Evolutionary conservation across 1,284 basidiomycete species (phyloP).

Genomic region (Apiotrichum gracile): DNA sequence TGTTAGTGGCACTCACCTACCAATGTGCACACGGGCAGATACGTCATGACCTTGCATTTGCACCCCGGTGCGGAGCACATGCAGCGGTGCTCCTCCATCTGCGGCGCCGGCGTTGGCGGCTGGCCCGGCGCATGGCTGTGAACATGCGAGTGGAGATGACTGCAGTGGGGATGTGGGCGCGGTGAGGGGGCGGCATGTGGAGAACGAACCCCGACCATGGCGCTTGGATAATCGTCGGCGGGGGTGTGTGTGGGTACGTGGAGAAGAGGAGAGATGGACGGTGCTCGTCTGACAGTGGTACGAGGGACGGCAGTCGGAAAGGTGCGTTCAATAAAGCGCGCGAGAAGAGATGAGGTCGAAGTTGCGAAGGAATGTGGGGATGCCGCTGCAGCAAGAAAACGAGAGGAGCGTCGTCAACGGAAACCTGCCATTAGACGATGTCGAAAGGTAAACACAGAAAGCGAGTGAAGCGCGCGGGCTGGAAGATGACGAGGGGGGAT

Average conservation of each 20-base stretch:
- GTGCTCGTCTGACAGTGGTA: background rate
- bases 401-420: background rate
- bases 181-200: background rate
- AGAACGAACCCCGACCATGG: background rate
- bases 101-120: constrained; percentile 1
- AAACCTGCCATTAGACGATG: background rate
- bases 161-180: background rate
- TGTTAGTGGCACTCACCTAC: constrained; percentile 7
- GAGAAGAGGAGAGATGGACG: background rate
- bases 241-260: background rate
- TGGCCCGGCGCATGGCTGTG: background rate
- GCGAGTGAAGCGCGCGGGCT: too few relatives aligned
- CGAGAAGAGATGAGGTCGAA: background rate
- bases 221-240: background rate
- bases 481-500: background rate
- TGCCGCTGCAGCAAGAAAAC: background rate
- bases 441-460: background rate
- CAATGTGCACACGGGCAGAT: constrained; percentile 12
- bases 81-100: constrained; percentile 16
- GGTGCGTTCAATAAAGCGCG: background rate
- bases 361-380: background rate
- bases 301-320: background rate
- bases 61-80: constrained; percentile 15
- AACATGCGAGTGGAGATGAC: background rate
- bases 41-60: constrained; percentile 21